Percentiles rank a stretch among this genome's conserved stretches.
Conservation (phyloP, 2,329 filamentous ascomycete genomes). For the Penicillium sp. region DNA sequence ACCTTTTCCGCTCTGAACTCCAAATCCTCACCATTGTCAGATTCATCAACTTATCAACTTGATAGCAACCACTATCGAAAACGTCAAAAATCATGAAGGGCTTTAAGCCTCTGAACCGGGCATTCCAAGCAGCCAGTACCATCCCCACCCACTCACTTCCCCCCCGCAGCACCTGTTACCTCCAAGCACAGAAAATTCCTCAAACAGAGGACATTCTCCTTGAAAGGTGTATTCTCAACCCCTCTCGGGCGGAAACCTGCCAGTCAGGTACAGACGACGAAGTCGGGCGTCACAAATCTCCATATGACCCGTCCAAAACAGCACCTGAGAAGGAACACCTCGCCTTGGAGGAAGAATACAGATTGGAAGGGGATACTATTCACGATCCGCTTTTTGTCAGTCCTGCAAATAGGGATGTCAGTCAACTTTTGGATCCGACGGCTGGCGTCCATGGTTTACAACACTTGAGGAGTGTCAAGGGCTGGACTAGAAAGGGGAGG, state of each 20-base stretch:
- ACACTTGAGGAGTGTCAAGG: constrained; percentile 20
- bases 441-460: constrained; percentile 13
- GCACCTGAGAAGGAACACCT: constrained; percentile 19
- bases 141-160: neutral
- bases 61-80: neutral
- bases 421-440: constrained; percentile 20
- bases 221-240: constrained; percentile 20
- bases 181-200: neutral
- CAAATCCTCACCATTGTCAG: neutral
- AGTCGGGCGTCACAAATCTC: constrained; percentile 24
- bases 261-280: constrained; percentile 29
- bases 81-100: neutral
- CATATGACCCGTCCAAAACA: constrained; percentile 26
- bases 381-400: constrained; percentile 25
- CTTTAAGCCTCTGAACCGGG: neutral
- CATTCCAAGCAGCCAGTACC: neutral
- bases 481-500: constrained; percentile 26
- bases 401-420: constrained; percentile 23
- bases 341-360: constrained; percentile 24
- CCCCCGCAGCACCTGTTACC: neutral
- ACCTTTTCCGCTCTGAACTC: neutral
- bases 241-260: constrained; percentile 21
- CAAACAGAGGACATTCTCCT: neutral
- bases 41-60: neutral
- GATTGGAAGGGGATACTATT: constrained; percentile 12